Percentiles rank a stretch among this genome's conserved stretches.
These are phyloP conservation scores for Lupinus albus DNA, from an alignment of 306 rosid species.

Conservation along the genomic window DNA sequence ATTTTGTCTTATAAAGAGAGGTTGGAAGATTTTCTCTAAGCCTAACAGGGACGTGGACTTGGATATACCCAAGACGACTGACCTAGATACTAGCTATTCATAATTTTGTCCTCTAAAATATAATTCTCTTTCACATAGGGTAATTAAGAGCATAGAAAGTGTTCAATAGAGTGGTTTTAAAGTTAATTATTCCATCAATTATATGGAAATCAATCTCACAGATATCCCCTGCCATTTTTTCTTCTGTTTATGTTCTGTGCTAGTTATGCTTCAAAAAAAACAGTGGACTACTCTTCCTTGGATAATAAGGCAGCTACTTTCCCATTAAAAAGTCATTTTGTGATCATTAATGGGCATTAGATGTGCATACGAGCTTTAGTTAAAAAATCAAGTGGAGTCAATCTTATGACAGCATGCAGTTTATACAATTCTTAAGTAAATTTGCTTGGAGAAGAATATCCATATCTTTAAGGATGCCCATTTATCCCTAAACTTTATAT, in stretches of 20 bases:
- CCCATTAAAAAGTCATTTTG: neutral
- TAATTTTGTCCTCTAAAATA: neutral
- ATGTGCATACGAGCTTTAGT: neutral
- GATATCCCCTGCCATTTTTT: neutral
- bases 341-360: neutral
- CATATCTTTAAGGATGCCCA: neutral
- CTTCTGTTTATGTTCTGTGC: too few relatives aligned
- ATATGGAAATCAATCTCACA: neutral
- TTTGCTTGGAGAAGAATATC: neutral
- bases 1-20: neutral
- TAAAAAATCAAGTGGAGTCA: neutral
- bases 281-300: neutral
- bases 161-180: neutral
- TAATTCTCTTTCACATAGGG: neutral
- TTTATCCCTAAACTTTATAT: neutral
- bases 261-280: neutral
- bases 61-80: constrained; percentile 3
- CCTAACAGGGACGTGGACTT: neutral
- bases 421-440: neutral
- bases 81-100: neutral
- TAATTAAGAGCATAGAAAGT: neutral
- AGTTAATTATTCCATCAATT: neutral
- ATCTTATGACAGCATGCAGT: constrained; percentile 14
- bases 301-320: neutral
- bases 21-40: neutral